Evolutionary conservation across 2,329 filamentous ascomycete species (phyloP), one percentile per base, ranked within the genome.

Genomic region (Pseudogymnoascus sp.): DNA sequence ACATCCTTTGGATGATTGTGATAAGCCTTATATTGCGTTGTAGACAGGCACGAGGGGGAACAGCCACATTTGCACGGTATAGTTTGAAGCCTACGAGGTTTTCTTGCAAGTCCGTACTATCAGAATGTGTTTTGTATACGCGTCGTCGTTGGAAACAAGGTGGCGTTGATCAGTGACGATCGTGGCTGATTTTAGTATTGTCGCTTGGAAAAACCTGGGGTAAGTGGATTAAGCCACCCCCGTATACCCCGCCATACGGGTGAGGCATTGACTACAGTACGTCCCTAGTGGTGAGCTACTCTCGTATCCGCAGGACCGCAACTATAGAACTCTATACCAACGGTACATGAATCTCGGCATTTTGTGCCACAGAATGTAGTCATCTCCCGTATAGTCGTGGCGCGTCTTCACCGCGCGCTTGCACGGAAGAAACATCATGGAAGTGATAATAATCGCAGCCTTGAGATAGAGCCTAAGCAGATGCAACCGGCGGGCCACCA

Each of bases 161-260:
- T 57, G n/a, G 29, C 12, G n/a, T 18, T 14, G 8, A 4, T 7
- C 47, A 57, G 29, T 34, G 51, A 12, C 29, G 51, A 57, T 57
- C 51, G 51, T 57, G 51, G 29, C 51, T 57, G 29, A 34, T 57
- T 8, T 34, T 57, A 57, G 51, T 57, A 14, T 1, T 18, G 3
- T 34, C 51, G 51, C 26, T n/a, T 57, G 51, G 51, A 2, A 57
- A 34, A 57, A 57, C 51, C 51, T 34, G 51, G 51, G 51, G 51
- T 34, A 57, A 34, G 51, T 57, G 51, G 51, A 57, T 34, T 16
- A 18, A 34, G 51, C 51, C 26, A 57, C 26, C 51, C 51, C 26
- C 26, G 51, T 57, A 34, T 57, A 34, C 51, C 51, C 51, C 51
- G 29, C 51, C 47, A 54, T 18, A 26, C 14, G 47, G 10, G 45